Conservation (phyloP, 805 yeast genomes). For the Cyberlindnera mississippiensis region DNA sequence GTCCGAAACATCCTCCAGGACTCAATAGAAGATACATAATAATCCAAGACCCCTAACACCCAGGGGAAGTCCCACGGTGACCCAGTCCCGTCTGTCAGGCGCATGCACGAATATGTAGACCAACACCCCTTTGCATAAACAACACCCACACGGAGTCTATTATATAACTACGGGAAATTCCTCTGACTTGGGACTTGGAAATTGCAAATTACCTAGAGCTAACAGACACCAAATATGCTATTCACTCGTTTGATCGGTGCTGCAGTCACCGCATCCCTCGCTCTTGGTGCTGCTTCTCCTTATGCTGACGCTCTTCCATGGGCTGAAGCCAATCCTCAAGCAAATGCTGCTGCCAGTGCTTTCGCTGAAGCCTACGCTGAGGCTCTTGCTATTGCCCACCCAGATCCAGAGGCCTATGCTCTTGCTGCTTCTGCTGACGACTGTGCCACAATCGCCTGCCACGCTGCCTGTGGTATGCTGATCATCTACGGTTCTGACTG, state of each 20-base stretch:
- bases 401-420: constrained; percentile 27
- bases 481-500: neutral
- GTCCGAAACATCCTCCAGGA: no score
- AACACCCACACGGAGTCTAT: no score
- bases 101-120: no score
- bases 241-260: neutral
- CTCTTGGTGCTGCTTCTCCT: neutral
- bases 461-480: neutral
- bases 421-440: constrained; percentile 18
- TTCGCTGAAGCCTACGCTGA: constrained; percentile 17
- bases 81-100: no score
- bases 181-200: no score
- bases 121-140: no score
- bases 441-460: neutral
- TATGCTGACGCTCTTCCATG: neutral
- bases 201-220: no score
- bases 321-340: neutral
- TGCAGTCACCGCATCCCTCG: neutral
- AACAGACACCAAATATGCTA: no score
- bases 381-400: constrained; percentile 25
- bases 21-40: no score
- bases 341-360: neutral
- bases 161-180: no score
- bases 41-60: no score
- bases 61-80: no score